phyloP scores from a whole-genome alignment of 176 grass and related monocot species.

The Oropetium thomaeum region DNA sequence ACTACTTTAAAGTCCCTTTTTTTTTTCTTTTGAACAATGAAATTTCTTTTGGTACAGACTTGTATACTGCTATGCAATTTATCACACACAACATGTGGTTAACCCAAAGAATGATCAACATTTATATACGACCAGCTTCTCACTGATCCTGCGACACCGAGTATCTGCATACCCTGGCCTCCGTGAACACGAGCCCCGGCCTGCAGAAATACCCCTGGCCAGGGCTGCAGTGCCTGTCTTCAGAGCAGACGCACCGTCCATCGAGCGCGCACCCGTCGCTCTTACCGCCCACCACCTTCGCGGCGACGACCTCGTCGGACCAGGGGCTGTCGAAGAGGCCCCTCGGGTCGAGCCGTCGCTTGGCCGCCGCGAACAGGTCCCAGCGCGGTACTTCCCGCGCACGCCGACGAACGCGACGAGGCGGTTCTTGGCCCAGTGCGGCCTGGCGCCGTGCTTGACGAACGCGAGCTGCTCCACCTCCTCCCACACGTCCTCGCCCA shows the following conservation, averaged over 20 bases:
- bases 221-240: constrained; percentile 73
- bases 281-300: background rate
- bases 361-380: constrained; percentile 39
- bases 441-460: constrained; percentile 61
- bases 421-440: constrained; percentile 88
- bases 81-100: background rate
- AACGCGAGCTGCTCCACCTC: constrained; percentile 97
- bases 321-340: constrained; percentile 69
- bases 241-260: constrained; percentile 67
- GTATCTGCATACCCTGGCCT: constrained; percentile 74
- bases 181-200: constrained; percentile 60
- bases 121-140: too few relatives aligned
- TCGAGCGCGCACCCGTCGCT: constrained; percentile 74
- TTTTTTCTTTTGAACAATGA: background rate
- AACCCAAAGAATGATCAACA: background rate
- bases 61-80: too few relatives aligned
- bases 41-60: background rate
- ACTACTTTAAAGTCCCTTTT: too few relatives aligned
- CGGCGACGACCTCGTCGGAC: constrained; percentile 48
- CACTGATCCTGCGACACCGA: constrained; percentile 12
- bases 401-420: constrained; percentile 60
- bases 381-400: constrained; percentile 54
- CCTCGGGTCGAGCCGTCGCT: constrained; percentile 47
- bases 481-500: constrained; percentile 77
- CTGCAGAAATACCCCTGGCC: constrained; percentile 59